These are phyloP conservation scores for Teunomyces lycoperdinae DNA, from an alignment of 805 yeast species.

Conservation along the genomic window DNA sequence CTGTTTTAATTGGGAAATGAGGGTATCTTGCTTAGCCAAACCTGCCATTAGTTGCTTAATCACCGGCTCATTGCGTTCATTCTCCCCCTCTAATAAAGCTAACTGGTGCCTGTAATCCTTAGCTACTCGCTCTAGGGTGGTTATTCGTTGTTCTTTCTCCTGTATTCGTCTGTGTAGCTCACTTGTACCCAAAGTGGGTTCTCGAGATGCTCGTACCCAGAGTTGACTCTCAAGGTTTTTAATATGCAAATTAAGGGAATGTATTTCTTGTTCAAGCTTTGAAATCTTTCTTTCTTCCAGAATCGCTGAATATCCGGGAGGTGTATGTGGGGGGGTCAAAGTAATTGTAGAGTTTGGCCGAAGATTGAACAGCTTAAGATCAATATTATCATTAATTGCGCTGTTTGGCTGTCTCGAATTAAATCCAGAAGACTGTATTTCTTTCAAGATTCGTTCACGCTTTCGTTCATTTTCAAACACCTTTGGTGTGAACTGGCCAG, in stretches of 20 bases:
- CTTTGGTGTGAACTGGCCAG: background rate
- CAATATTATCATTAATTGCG: background rate
- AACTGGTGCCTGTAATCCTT: constrained; percentile 7
- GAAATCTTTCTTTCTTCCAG: background rate
- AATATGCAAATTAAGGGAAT: constrained; percentile 15
- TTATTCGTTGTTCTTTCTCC: constrained; percentile 4
- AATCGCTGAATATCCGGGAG: constrained; percentile 8
- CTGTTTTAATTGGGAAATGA: constrained; percentile 14
- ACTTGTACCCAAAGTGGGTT: background rate
- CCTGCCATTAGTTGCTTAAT: constrained; percentile 11
- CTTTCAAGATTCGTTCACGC: constrained; percentile 1
- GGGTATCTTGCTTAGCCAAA: constrained; percentile 19
- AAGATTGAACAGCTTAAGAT: background rate
- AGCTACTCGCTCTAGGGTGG: constrained; percentile 5
- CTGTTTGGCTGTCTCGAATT: background rate
- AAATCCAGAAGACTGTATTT: background rate
- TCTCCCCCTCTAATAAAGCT: background rate
- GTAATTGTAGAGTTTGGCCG: background rate
- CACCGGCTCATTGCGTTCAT: constrained; percentile 15
- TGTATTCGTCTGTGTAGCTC: constrained; percentile 3
- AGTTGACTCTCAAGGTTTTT: constrained; percentile 15
- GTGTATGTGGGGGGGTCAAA: constrained; percentile 6
- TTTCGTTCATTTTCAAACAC: constrained; percentile 2
- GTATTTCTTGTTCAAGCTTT: constrained; percentile 17
- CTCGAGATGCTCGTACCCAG: constrained; percentile 8